These are phyloP conservation scores for Camellia granthamiana DNA, from an alignment of 148 eudicot species.

Conservation along the genomic window DNA sequence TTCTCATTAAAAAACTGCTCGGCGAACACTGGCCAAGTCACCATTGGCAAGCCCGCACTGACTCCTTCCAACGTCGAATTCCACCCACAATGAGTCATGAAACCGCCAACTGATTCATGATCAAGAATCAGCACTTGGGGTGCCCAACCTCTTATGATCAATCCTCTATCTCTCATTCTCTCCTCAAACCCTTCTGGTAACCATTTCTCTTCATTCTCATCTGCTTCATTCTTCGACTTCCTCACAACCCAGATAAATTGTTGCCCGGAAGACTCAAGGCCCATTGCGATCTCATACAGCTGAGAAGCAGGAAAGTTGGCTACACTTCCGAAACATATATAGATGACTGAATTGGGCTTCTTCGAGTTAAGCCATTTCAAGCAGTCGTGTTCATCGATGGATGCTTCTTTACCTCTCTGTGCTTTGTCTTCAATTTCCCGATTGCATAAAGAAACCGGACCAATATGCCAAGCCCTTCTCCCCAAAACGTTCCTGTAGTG, in stretches of 20 bases:
- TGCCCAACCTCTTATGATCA: conserved; percentile 39
- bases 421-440: conserved; percentile 28
- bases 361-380: conserved; percentile 60
- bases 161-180: conserved; percentile 24
- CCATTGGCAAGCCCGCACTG: conserved; percentile 34
- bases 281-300: conserved; percentile 47
- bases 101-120: conserved; percentile 26
- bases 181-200: conserved; percentile 35
- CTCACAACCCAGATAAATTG: conserved; percentile 63
- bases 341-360: conserved; percentile 49
- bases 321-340: conserved; percentile 50
- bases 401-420: conserved; percentile 36
- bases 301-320: conserved; percentile 20
- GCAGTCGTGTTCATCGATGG: conserved; percentile 41
- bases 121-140: conserved; percentile 33
- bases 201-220: conserved; percentile 16
- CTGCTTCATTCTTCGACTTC: background rate
- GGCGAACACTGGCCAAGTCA: conserved; percentile 35
- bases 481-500: conserved; percentile 36
- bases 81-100: conserved; percentile 46
- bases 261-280: conserved; percentile 45
- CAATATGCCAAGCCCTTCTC: conserved; percentile 52
- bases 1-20: conserved; percentile 41
- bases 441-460: conserved; percentile 47
- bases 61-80: conserved; percentile 32